A percentile compares a stretch with the other conserved stretches of the same genome.
Evolutionary conservation across 192 early-diverging fungal species (phyloP).

Genomic region (Fimicolochytrium jonesii): DNA sequence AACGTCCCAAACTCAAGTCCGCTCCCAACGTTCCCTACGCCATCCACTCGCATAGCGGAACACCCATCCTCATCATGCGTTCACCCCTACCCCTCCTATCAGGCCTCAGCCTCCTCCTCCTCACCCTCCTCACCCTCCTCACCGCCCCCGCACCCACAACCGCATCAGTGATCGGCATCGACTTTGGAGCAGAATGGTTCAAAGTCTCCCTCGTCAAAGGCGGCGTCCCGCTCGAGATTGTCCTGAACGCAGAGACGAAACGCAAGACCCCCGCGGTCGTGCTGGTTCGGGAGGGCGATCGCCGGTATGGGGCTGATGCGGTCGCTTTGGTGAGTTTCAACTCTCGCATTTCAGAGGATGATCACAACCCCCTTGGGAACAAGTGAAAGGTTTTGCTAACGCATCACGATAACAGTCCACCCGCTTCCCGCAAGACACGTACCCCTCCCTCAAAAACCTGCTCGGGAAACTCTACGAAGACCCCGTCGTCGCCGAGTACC

Average conservation of each 20-base stretch:
- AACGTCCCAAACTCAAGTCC: too few species aligned
- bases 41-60: too few species aligned
- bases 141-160: conserved; percentile 9
- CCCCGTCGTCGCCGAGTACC: conserved; percentile 59
- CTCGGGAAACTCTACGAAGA: conserved; percentile 77
- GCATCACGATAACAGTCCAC: conserved; percentile 51
- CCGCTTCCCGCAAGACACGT: conserved; percentile 79
- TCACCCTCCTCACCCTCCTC: conserved; percentile 1
- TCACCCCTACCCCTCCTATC: too few species aligned
- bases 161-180: conserved; percentile 83
- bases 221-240: conserved; percentile 86
- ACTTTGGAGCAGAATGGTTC: conserved; percentile 97
- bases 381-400: not conserved
- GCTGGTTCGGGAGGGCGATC: conserved; percentile 70
- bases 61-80: too few species aligned
- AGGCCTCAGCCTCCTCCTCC: too few species aligned
- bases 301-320: conserved; percentile 86
- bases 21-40: too few species aligned
- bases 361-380: not conserved
- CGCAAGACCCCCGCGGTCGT: conserved; percentile 86
- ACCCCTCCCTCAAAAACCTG: conserved; percentile 77
- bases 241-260: conserved; percentile 93
- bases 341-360: not conserved
- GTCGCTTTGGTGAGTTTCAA: conserved; percentile 52
- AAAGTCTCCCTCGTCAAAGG: conserved; percentile 91